These are phyloP conservation scores for Pugionium cornutum DNA, from an alignment of 345 rosid genomes.

Conservation along the genomic window DNA sequence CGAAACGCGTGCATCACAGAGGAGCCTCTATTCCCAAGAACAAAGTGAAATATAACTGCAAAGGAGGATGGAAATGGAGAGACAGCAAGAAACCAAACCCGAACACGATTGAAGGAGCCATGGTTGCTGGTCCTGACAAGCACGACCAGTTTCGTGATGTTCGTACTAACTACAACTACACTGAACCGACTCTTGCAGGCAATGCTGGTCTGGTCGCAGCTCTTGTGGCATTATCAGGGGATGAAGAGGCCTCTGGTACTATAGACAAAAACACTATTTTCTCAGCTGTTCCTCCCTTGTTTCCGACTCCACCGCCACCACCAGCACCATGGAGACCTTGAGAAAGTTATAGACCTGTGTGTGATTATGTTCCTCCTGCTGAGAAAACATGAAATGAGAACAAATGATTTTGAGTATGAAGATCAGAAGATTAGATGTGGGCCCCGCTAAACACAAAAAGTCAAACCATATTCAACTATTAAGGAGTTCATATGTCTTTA, in stretches of 20 bases:
- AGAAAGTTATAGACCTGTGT: slow-evolving; percentile 33
- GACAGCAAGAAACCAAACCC: slow-evolving; percentile 80
- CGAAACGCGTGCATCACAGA: slow-evolving; percentile 82
- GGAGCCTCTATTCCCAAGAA: slow-evolving; percentile 92
- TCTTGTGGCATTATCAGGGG: slow-evolving; percentile 84
- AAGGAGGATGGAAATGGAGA: slow-evolving; percentile 98
- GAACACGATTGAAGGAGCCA: slow-evolving; percentile 80
- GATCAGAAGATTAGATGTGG: slow-evolving; percentile 24
- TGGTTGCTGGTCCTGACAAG: slow-evolving; percentile 98
- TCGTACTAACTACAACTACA: slow-evolving; percentile 87
- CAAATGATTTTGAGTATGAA: slow-evolving; percentile 4
- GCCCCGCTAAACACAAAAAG: slow-evolving; percentile 15
- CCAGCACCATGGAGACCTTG: slow-evolving; percentile 98
- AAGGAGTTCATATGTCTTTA: slow-evolving; percentile 35
- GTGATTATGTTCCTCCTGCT: slow-evolving; percentile 17
- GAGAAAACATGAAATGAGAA: too few relatives aligned
- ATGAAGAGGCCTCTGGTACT: slow-evolving; percentile 43
- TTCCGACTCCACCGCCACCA: slow-evolving; percentile 93
- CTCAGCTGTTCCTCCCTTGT: slow-evolving; percentile 92
- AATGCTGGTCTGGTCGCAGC: slow-evolving; percentile 94
- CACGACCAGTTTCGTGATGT: slow-evolving; percentile 81
- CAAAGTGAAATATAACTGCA: slow-evolving; percentile 75
- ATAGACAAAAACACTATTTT: slow-evolving; percentile 92
- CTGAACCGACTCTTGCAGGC: slow-evolving; percentile 90
- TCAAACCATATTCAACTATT: slow-evolving; percentile 32